Base-by-base conservation (phyloP, 1,139 yeast species). In the Hansenula lynferdii region DNA sequence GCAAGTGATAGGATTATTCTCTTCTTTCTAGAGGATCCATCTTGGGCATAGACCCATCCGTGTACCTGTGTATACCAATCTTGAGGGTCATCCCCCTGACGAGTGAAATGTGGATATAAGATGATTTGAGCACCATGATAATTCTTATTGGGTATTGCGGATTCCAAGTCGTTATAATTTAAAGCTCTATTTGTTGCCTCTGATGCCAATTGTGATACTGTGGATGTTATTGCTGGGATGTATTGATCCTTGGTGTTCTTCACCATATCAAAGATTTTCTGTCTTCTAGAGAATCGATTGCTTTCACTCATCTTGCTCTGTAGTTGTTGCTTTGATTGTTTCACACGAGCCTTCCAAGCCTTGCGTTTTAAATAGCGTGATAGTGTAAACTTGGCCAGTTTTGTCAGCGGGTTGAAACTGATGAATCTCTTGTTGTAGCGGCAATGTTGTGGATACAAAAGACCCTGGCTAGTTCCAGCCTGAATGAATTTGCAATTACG, bases 11-110 rank as follows among this genome's bases (percentile, higher is more conserved):
- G 56, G 24, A 87, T 67, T 38, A 89, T 60, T 46, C 81, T 65
- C 56, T 87, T 85, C 54, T 84, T 85, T 36, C 95, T 66, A 23
- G 77, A 74, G 69, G 80, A 72, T 9, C 71, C 67, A 1, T 92
- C 94, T 1, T 89, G 89, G 32, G 85, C 69, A 42, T 71, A 77
- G 9, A 86, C 69, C 74, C 84, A 76, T 4, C 96, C 96, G 35
- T 85, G 72, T 3, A 87, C 76, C 37, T 80, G 78, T 2, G 89
- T 80, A 36, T 71, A 68, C 54, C 64, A 79, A 18, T 51, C 53
- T 7, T 56, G 58, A 9, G 60, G 61, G 15, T 49, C 55, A 0
- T 50, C 49, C 16, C 57, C 43, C 6, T 47, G 50, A 17, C 82
- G 62, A 0, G 87, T 72, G 56, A 82, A 85, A 6, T 86, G 74